Conservation (phyloP, 805 yeast species). For the Starmera amethionina region DNA sequence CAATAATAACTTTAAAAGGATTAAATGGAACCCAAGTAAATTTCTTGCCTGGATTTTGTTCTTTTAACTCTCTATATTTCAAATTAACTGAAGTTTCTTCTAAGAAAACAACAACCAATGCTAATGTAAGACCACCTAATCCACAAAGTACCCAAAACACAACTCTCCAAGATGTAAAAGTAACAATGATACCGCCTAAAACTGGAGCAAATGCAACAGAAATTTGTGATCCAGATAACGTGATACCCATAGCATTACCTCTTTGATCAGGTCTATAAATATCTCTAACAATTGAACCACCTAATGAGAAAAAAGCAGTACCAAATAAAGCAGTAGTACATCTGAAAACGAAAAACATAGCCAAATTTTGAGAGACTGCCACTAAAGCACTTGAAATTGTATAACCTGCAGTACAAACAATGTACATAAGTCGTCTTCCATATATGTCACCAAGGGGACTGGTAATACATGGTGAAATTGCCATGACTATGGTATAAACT, state of each 20-base stretch:
- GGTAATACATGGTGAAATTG: slow-evolving; percentile 39
- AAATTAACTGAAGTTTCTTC: slow-evolving; percentile 34
- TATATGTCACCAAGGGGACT: slow-evolving; percentile 44
- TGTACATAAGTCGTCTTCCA: slow-evolving; percentile 36
- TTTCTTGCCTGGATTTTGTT: slow-evolving; percentile 22
- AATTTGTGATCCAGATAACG: slow-evolving; percentile 39
- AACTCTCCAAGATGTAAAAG: slow-evolving; percentile 42
- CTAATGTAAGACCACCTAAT: slow-evolving; percentile 26
- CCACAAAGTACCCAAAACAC: slow-evolving; percentile 42
- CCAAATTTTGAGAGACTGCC: slow-evolving; percentile 39
- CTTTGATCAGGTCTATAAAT: slow-evolving; percentile 40
- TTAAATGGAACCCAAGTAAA: slow-evolving; percentile 33
- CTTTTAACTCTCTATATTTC: slow-evolving; percentile 8
- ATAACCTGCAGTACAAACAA: slow-evolving; percentile 29
- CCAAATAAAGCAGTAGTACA: slow-evolving; percentile 41
- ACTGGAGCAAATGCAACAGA: slow-evolving; percentile 48
- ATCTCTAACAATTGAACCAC: slow-evolving; percentile 43
- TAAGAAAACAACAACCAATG: slow-evolving; percentile 27
- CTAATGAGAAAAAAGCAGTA: slow-evolving; percentile 44
- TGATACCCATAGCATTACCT: slow-evolving; percentile 41
- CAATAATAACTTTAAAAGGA: slow-evolving; percentile 33
- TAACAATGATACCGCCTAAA: slow-evolving; percentile 42
- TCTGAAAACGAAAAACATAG: slow-evolving; percentile 46
- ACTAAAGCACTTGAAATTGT: slow-evolving; percentile 22
- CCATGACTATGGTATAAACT: slow-evolving; percentile 40